Evolutionary conservation across 352 stramenopile species (phyloP), one percentile per base, ranked within the genome.

Genomic region (Phytopythium aichiense): DNA sequence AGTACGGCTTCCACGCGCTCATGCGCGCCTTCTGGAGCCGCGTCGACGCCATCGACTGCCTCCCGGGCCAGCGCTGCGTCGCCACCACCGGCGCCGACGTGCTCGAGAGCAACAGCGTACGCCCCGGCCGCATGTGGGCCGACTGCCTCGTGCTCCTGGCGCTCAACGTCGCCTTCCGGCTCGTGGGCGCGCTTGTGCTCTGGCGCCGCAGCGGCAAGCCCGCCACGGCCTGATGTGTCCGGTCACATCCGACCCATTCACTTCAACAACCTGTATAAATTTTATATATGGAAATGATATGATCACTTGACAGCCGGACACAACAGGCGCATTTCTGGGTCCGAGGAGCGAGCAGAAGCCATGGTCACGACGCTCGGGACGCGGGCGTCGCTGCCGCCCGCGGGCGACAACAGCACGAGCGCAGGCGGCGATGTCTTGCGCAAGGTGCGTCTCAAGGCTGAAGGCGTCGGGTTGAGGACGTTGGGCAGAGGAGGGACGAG

Each of bases 11-110:
- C 43, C 63, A 74, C 49, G 66, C 55, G 16, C 59, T 79, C 63
- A 76, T 75, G 67, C 68, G 71, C 23, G 66, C 63, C 30, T 76
- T 71, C 58, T 79, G 68, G 71, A 67, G 25, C 38, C 46, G 35
- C 33, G 61, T 79, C 9, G 20, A 59, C 15, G 33, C 31, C 35
- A 79, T 79, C 63, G 54, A 54, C 18, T 77, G 72, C 54, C 48
- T 63, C 33, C 46, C 30, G 22, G 40, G 35, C 13, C 23, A 56
- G 23, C 51, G 40, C 42, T 79, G 72, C 45, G n/a, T 65, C 25
- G 56, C 63, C 18, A 63, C 40, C 16, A 60, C 67, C 7, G 72
- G 72, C 38, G 53, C 30, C n/a, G 65, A 71, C 30, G 72, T 77
- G 50, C 69, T 79, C 40, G 38, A 30, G 25, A 72, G 58, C 50